Evolutionary conservation across 1,284 basidiomycete genomes (phyloP).

Genomic region (Leccinum fallax): DNA sequence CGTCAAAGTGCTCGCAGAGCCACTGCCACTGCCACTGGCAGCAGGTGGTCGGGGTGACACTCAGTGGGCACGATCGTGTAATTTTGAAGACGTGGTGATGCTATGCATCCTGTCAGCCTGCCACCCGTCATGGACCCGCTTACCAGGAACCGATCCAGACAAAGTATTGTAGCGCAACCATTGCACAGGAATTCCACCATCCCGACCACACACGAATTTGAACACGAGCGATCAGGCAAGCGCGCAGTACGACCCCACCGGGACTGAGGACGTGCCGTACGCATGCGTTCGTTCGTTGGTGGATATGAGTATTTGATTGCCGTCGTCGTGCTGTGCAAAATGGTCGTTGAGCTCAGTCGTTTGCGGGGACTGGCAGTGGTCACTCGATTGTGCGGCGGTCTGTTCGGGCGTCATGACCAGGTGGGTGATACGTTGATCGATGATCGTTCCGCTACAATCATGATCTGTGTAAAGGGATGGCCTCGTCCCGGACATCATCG

Average conservation of each 20-base stretch:
- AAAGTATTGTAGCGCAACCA: neutral
- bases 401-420: neutral
- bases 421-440: neutral
- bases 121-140: neutral
- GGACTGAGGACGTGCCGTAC: too few relatives aligned
- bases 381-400: neutral
- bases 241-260: too few relatives aligned
- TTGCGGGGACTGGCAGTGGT: neutral
- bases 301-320: neutral
- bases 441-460: neutral
- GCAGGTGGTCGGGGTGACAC: neutral
- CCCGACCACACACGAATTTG: neutral
- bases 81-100: neutral
- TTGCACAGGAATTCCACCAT: neutral
- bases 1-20: neutral
- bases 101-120: neutral
- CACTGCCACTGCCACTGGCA: neutral
- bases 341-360: too few relatives aligned
- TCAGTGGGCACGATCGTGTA: neutral
- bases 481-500: neutral
- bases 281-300: neutral
- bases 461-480: neutral
- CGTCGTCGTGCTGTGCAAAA: neutral
- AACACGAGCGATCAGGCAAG: neutral
- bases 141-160: neutral